Evolutionary conservation across 108 stramenopile species (phyloP), one percentile per base, ranked within the genome.

Genomic region (Skeletonema grethae): DNA sequence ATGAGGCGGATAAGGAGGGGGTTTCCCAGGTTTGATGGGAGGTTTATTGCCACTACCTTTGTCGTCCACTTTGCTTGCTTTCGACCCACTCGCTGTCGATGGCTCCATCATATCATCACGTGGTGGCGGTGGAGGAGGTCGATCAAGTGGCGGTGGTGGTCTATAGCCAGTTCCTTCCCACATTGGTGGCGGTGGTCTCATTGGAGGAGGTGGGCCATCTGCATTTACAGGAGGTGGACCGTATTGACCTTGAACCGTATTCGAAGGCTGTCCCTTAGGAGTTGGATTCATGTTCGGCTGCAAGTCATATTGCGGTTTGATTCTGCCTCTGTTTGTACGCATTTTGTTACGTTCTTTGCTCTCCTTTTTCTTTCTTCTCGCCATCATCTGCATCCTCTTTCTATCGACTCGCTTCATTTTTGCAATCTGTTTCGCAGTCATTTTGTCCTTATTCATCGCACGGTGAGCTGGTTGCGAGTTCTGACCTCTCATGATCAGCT

Each of bases 101-200:
- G 46, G 46, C 15, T 6, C 50, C 50, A 53, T 53, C 50, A 53
- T 39, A 39, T 39, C 41, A 43, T 43, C 4, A 7, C 0, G 46
- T 6, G 46, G 46, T 6, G 46, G 46, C 16, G 46, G 46, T 1
- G 46, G 50, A 9, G 50, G 50, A 7, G 50, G 50, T 24, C 7
- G 50, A 22, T 53, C 50, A 53, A 22, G 50, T 2, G 50, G 50
- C 8, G 50, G 50, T 6, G 50, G 50, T 22, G 18, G 20, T 1
- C 22, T 22, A 53, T 53, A 53, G 22, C 50, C 50, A 22, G 50
- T 53, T 53, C 22, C 50, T 53, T 53, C 50, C 18, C 18, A 53
- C 18, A 24, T 9, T 53, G 46, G 46, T 16, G 46, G 46, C 46
- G 46, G 46, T 18, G 46, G 46, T 48, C 46, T 48, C 46, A 48